phyloP scores from a whole-genome alignment of 1,284 basidiomycete genomes.

The Ganoderma lucidum region DNA sequence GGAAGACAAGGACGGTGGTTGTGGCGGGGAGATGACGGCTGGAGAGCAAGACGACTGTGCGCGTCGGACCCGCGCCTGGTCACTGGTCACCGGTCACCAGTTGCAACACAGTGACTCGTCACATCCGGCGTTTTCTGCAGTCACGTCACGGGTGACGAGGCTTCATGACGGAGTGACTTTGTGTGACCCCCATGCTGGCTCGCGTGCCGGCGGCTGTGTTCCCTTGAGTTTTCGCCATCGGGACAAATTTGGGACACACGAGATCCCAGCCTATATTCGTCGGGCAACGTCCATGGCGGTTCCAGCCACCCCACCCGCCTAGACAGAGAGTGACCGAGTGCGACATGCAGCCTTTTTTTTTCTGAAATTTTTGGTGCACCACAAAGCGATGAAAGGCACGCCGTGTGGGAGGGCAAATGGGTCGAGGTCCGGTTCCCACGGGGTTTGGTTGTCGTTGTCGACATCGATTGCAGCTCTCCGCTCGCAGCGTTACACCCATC shows the following conservation, averaged over 20 bases:
- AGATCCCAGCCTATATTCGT: conserved; percentile 9
- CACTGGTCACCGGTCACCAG: conserved; percentile 2
- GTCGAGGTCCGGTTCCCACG: conserved; percentile 37
- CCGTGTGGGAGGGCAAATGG: conserved; percentile 31
- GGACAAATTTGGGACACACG: conserved; percentile 33
- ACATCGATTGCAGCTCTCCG: conserved; percentile 38
- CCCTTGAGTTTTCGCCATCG: conserved; percentile 32
- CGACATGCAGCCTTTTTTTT: conserved; percentile 9
- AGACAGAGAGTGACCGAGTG: background rate
- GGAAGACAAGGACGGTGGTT: conserved; percentile 21
- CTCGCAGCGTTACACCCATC: conserved; percentile 42
- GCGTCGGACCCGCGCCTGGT: conserved; percentile 26
- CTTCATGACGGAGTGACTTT: conserved; percentile 16
- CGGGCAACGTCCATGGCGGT: background rate
- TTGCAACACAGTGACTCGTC: conserved; percentile 12
- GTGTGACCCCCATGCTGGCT: background rate
- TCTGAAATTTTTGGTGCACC: conserved; percentile 12
- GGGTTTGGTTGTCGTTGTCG: conserved; percentile 39
- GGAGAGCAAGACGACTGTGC: conserved; percentile 26
- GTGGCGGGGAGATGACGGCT: conserved; percentile 31
- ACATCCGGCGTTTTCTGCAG: conserved; percentile 20
- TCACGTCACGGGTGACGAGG: background rate
- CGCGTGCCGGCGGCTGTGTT: conserved; percentile 33
- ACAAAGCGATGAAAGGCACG: conserved; percentile 25
- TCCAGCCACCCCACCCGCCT: background rate